These are phyloP conservation scores for Crithidia sp. DNA, from an alignment of 208 protist genomes.

Conservation along the genomic window DNA sequence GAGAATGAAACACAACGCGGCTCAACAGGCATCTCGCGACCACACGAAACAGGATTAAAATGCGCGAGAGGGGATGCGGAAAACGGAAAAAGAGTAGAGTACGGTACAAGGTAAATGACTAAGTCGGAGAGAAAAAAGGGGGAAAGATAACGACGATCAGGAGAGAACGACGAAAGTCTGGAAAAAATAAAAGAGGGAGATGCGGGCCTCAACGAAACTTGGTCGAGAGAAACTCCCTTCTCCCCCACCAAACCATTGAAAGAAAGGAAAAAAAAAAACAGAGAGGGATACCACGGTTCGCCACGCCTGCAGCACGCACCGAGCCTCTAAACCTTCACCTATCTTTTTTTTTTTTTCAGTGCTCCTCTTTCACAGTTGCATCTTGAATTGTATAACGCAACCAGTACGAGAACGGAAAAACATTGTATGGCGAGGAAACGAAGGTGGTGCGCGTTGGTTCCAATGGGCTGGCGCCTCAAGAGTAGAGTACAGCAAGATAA, in stretches of 20 bases:
- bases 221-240: no score
- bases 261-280: conserved; percentile 8
- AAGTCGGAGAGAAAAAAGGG: background rate
- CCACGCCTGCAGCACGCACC: background rate
- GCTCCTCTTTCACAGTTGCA: no score
- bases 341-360: no score
- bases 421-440: background rate
- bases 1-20: background rate
- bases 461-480: conserved; percentile 5
- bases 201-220: no score
- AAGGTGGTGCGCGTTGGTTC: background rate
- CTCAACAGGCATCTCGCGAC: background rate
- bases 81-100: background rate
- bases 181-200: conserved; percentile 9
- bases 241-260: background rate
- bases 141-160: background rate
- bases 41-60: background rate
- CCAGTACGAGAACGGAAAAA: no score
- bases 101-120: background rate
- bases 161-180: no score
- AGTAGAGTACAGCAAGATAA: conserved; percentile 3
- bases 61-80: background rate
- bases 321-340: no score
- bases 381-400: no score
- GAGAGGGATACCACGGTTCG: background rate